Evolutionary conservation across 2,329 filamentous ascomycete genomes (phyloP), one percentile per base, ranked within the genome.

Genomic region (Metarhizium album): DNA sequence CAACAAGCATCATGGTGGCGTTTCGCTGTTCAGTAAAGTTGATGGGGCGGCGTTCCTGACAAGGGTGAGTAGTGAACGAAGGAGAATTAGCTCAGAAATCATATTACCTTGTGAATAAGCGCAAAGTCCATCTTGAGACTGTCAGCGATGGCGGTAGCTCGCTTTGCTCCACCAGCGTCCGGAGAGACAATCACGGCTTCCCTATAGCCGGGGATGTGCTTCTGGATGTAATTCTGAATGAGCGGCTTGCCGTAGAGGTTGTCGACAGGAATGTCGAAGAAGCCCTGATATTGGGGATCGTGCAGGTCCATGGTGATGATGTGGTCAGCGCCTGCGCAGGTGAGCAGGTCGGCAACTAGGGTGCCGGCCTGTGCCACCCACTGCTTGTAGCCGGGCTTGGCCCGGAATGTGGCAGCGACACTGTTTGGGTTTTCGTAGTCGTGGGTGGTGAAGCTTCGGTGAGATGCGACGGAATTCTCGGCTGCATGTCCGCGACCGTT

Each of bases 311-410:
- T 94, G 31, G 91, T 96, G 66, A 97, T 96, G 65, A 95, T 85
- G 69, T 97, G 93, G 67, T 98, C 91, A 45, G 93, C 90, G 57
- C 93, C 93, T 56, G 93, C 91, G 70, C 90, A 96, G 40, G 90
- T 96, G 57, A 98, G 76, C 43, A 98, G 80, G 66, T 97, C 90
- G 47, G 93, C 93, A 46, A 98, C 86, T 52, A 98, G 78, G 29
- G 90, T 97, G 53, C 93, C 93, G 42, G 93, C 90, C 71, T 97
- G 93, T 22, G 93, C 93, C 56, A 98, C 91, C 93, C 93, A 98
- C 72, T 95, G 89, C 73, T 93, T 93, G 69, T 98, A 98, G 47
- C 93, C 93, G 7, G 90, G 88, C 65, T 91, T 90, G 20, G 88
- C 83, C 65, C 89, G 80, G 65, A 84, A 75, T 22, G 40, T 31